A percentile compares a stretch with the other conserved stretches of the same genome.
Evolutionary conservation across 2,329 filamentous ascomycete species (phyloP).

Genomic region (Aspergillus chevalieri): DNA sequence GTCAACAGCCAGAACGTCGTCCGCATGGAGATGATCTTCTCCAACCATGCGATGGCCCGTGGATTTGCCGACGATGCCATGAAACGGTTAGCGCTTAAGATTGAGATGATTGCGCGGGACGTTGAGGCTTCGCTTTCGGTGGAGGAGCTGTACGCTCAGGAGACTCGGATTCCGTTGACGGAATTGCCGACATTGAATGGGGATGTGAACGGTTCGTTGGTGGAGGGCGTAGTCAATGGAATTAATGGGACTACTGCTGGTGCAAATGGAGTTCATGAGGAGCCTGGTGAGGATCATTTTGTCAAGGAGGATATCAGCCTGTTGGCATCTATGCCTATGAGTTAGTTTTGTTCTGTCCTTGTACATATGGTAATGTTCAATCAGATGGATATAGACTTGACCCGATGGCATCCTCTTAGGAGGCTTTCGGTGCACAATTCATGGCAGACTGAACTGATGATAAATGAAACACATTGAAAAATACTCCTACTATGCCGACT

Average conservation of each 20-base stretch:
- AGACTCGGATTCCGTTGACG: constrained; percentile 5
- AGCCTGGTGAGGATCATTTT: neutral
- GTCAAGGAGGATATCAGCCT: constrained; percentile 4
- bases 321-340: constrained; percentile 6
- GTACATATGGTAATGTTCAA: too few relatives aligned
- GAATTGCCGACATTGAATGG: constrained; percentile 1
- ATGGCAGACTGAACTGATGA: too few relatives aligned
- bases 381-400: too few relatives aligned
- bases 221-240: constrained; percentile 5
- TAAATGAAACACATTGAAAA: too few relatives aligned
- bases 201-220: constrained; percentile 1
- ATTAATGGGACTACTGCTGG: constrained; percentile 1
- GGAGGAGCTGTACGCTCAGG: neutral
- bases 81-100: constrained; percentile 3
- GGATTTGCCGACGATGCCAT: constrained; percentile 6
- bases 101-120: constrained; percentile 3
- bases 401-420: too few relatives aligned
- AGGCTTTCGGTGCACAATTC: too few relatives aligned
- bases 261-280: constrained; percentile 1
- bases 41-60: constrained; percentile 6
- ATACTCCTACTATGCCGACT: too few relatives aligned
- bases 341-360: neutral
- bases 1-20: constrained; percentile 3
- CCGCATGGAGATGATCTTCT: constrained; percentile 12
- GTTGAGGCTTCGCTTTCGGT: constrained; percentile 2